These are phyloP conservation scores for Coniosporium apollinis DNA, from an alignment of 495 filamentous ascomycete species.

Conservation along the genomic window DNA sequence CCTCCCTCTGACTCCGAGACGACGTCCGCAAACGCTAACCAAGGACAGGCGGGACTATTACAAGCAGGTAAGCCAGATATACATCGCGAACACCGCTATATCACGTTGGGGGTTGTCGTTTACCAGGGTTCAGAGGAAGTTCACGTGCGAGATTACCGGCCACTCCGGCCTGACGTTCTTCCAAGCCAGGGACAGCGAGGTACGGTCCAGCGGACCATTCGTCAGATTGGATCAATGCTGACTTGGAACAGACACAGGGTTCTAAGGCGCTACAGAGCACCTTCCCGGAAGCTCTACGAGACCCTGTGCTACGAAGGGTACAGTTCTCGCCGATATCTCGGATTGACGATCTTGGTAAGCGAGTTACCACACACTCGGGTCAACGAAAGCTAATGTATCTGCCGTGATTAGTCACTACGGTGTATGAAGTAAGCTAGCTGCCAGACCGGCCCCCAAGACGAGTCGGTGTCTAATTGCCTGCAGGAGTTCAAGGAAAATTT, in stretches of 20 bases:
- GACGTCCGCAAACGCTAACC: constrained; percentile 14
- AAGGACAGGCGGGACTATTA: constrained; percentile 71
- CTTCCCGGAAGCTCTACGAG: constrained; percentile 83
- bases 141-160: constrained; percentile 89
- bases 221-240: constrained; percentile 3
- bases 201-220: constrained; percentile 25
- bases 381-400: no score
- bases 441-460: no score
- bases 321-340: constrained; percentile 84
- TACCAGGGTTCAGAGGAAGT: constrained; percentile 45
- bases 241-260: constrained; percentile 47
- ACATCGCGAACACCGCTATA: no score
- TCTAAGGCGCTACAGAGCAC: constrained; percentile 76
- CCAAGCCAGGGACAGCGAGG: constrained; percentile 84
- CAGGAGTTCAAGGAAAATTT: constrained; percentile 88
- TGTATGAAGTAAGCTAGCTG: no score
- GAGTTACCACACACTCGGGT: no score
- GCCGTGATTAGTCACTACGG: no score
- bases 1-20: constrained; percentile 1
- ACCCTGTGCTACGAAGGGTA: constrained; percentile 72
- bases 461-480: constrained; percentile 31
- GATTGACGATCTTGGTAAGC: constrained; percentile 75
- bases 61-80: constrained; percentile 46
- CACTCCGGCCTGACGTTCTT: constrained; percentile 90
- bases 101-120: no score